Evolutionary conservation across 164 flowering plant species (phyloP).

Genomic region (Piper longum): DNA sequence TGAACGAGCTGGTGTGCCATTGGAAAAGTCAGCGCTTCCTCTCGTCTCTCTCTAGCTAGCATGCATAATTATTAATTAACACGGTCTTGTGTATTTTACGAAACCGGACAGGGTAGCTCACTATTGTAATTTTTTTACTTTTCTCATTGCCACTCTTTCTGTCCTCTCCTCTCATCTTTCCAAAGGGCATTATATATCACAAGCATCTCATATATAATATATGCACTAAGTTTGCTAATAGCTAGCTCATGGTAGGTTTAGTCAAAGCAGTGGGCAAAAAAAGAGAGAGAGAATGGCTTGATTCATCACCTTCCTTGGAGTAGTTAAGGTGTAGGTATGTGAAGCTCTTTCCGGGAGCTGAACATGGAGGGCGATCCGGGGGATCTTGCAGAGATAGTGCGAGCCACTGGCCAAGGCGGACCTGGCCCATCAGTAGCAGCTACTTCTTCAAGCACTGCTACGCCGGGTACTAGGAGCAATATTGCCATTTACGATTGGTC

Average conservation of each 20-base stretch:
- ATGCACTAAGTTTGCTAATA: conserved; percentile 1
- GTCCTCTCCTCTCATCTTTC: background rate
- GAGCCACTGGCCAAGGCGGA: conserved; percentile 26
- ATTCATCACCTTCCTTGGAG: background rate
- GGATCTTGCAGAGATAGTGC: conserved; percentile 62
- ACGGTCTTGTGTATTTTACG: too few species aligned
- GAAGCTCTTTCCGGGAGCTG: conserved; percentile 14
- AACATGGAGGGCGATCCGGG: conserved; percentile 61
- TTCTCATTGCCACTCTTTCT: too few species aligned
- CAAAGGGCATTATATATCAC: too few species aligned
- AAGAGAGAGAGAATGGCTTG: background rate
- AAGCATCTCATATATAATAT: conserved; percentile 3
- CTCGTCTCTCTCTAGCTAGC: too few species aligned
- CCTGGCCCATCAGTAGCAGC: background rate
- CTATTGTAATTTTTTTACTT: too few species aligned
- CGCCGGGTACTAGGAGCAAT: background rate
- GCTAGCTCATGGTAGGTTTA: conserved; percentile 9
- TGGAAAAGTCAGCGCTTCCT: conserved; percentile 60
- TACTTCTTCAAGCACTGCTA: background rate
- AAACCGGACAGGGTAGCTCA: too few species aligned
- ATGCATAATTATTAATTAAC: too few species aligned
- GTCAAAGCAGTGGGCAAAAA: background rate
- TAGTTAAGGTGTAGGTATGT: conserved; percentile 13
- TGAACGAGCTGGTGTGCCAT: conserved; percentile 11
- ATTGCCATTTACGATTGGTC: conserved; percentile 10